phyloP scores from a whole-genome alignment of 2,329 filamentous ascomycete genomes.

The Grosmannia penicillata region DNA sequence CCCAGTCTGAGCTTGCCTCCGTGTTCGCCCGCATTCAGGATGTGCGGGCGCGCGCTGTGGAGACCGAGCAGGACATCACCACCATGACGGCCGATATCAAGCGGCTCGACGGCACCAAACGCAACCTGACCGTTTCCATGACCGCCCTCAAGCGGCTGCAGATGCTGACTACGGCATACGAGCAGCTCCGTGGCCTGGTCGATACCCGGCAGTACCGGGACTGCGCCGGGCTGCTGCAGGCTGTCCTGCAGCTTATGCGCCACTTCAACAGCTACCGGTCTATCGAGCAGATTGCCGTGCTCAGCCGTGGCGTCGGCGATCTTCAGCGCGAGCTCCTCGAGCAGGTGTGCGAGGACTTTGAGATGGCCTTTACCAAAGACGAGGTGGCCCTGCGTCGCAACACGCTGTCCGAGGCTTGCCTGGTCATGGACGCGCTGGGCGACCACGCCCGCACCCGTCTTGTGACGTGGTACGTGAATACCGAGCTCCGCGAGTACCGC shows the following conservation, averaged over 20 bases:
- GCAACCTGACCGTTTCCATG: slow-evolving; percentile 93
- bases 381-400: slow-evolving; percentile 58
- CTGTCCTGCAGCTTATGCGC: slow-evolving; percentile 92
- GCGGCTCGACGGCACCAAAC: slow-evolving; percentile 87
- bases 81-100: slow-evolving; percentile 99
- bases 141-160: slow-evolving; percentile 91
- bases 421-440: slow-evolving; percentile 88
- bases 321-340: slow-evolving; percentile 85
- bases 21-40: slow-evolving; percentile 92
- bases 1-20: slow-evolving; percentile 75
- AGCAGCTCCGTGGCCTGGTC: slow-evolving; percentile 73
- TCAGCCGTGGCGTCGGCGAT: slow-evolving; percentile 86
- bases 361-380: slow-evolving; percentile 80
- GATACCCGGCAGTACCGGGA: slow-evolving; percentile 85
- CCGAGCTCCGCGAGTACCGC: slow-evolving; percentile 85
- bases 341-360: slow-evolving; percentile 98
- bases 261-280: slow-evolving; percentile 97
- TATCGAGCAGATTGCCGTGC: slow-evolving; percentile 90
- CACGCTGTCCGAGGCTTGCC: slow-evolving; percentile 71
- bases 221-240: slow-evolving; percentile 84
- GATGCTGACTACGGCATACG: slow-evolving; percentile 98
- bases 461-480: slow-evolving; percentile 96
- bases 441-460: slow-evolving; percentile 71
- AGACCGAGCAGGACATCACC: slow-evolving; percentile 91
- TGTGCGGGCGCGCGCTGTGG: slow-evolving; percentile 73